These are phyloP conservation scores for Pleurotus citrinopileatus DNA, from an alignment of 768 basidiomycete species.

Conservation along the genomic window DNA sequence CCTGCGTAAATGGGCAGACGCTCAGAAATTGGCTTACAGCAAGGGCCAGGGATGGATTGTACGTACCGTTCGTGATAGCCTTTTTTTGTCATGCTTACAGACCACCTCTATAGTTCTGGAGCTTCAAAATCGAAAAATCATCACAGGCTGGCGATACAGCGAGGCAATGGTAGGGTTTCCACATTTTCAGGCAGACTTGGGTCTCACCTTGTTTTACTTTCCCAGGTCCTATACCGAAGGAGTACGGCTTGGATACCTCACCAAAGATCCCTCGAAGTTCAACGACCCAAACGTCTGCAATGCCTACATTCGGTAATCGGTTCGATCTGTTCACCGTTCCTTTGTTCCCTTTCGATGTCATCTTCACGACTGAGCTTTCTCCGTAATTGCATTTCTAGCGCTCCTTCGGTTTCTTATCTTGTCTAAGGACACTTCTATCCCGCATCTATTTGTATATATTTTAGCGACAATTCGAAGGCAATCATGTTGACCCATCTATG, in stretches of 20 bases:
- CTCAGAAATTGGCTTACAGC: slow-evolving; percentile 56
- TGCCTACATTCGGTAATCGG: slow-evolving; percentile 33
- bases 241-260: slow-evolving; percentile 55
- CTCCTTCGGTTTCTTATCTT: no score
- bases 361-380: no score
- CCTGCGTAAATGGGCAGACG: slow-evolving; percentile 56
- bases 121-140: slow-evolving; percentile 69
- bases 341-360: background rate
- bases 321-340: background rate
- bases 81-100: no score
- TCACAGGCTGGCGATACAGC: slow-evolving; percentile 44
- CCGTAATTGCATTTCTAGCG: no score
- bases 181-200: background rate
- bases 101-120: slow-evolving; percentile 67
- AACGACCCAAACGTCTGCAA: slow-evolving; percentile 64
- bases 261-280: slow-evolving; percentile 54
- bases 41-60: slow-evolving; percentile 58
- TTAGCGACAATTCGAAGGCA: no score
- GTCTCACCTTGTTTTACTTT: background rate
- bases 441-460: no score
- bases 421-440: no score
- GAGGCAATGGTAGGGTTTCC: slow-evolving; percentile 56
- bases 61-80: no score
- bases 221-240: slow-evolving; percentile 73
- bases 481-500: no score